Evolutionary conservation across 208 protist genomes (phyloP).

Genomic region (Leishmania mexicana): DNA sequence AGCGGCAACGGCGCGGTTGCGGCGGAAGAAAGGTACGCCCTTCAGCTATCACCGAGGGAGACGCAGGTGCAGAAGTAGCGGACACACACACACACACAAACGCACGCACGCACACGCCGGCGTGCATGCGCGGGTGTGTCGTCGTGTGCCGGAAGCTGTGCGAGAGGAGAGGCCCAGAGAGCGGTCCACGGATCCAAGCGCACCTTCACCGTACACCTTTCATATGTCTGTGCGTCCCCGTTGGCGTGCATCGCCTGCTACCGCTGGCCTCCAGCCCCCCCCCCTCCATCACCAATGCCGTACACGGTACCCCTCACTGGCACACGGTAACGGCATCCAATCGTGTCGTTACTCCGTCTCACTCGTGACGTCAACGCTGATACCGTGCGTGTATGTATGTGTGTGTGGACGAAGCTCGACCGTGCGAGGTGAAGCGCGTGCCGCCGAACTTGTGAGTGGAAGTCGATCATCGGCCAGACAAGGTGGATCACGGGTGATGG

Average conservation of each 20-base stretch:
- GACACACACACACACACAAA: neutral
- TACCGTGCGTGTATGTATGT: neutral
- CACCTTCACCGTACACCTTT: neutral
- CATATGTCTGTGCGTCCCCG: neutral
- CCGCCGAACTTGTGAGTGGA: too few relatives aligned
- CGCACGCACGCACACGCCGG: neutral
- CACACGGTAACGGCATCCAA: neutral
- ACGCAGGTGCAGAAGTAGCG: neutral
- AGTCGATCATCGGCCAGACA: neutral
- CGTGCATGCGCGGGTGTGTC: too few relatives aligned
- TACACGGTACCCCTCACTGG: neutral
- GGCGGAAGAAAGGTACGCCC: neutral
- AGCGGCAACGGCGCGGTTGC: neutral
- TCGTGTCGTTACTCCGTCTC: neutral
- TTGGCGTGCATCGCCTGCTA: neutral
- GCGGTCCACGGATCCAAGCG: neutral
- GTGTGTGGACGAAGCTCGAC: neutral
- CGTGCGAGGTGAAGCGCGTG: too few relatives aligned
- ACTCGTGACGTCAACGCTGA: neutral
- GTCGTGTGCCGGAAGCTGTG: too few relatives aligned
- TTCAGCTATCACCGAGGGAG: conserved; percentile 11
- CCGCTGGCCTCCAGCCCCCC: neutral
- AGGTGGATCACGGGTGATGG: neutral
- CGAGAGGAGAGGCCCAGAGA: neutral
- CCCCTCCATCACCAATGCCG: neutral